Evolutionary conservation across 2,329 filamentous ascomycete species (phyloP), one percentile per base, ranked within the genome.

Genomic region (Phaeosphaeriaceae sp.): DNA sequence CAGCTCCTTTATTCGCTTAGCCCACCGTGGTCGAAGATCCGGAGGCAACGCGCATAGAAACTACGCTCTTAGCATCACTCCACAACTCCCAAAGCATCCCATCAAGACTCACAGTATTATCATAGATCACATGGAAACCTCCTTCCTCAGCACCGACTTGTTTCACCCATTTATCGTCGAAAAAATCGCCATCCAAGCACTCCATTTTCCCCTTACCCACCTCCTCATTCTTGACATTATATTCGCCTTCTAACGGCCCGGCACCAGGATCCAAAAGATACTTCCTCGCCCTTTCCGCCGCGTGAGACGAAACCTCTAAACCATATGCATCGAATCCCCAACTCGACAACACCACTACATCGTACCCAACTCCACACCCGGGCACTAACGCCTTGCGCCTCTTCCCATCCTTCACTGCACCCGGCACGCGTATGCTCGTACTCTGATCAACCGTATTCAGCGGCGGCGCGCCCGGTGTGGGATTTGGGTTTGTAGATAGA

Each of bases 301-400:
- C 84, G 15, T 74, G 76, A 7, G 77, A 64, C 36, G 85, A 86
- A 46, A 83, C 81, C 67, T 95, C 91, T 1, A 96, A 74, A 0
- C 90, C 92, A 63, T 84, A 86, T 1, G 86, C 85, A 72, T 95
- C 87, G 68, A 89, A 94, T 1, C 91, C 91, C 64, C 87, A 84
- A 8, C 84, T 83, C 41, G 86, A 83, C 36, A 96, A 80, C 30
- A 96, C 78, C 8, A 90, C 78, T 1, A 91, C 88, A 74, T 96
- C 92, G 66, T 94, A 88, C 4, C 91, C 92, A 38, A 83, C 82
- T 0, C 91, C 92, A 72, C 91, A 96, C 4, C 90, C 91, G 0
- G 91, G 89, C 0, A 96, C 87, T 7, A 95, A 77, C 1, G 87
- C 90, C 48, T 77, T 78, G 60, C 81, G 83, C 47, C 71, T 76